These are phyloP conservation scores for Tulasnella sp. DNA, from an alignment of 768 basidiomycete species.

Conservation along the genomic window DNA sequence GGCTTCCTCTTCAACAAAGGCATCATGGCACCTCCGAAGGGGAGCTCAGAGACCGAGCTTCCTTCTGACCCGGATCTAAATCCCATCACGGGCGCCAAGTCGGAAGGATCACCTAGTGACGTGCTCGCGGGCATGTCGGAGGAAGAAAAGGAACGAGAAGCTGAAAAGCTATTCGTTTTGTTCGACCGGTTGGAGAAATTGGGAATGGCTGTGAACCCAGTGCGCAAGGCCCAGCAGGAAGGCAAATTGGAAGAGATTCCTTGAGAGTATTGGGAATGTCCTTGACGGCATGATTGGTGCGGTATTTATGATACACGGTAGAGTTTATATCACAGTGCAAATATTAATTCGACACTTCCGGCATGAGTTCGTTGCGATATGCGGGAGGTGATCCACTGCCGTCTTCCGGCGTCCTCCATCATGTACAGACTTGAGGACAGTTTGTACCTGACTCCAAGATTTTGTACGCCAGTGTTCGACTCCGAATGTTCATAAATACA, in stretches of 20 bases:
- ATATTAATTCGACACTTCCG: too few species aligned
- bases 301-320: too few species aligned
- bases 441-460: too few species aligned
- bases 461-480: too few species aligned
- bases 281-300: too few species aligned
- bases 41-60: background rate
- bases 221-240: constrained; percentile 46
- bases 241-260: constrained; percentile 23
- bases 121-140: constrained; percentile 63
- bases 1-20: constrained; percentile 92
- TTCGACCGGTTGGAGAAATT: constrained; percentile 80
- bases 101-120: constrained; percentile 16
- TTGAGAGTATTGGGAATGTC: too few species aligned
- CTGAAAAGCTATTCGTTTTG: constrained; percentile 81
- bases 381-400: too few species aligned
- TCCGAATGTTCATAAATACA: too few species aligned
- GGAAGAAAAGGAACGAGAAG: constrained; percentile 90
- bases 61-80: constrained; percentile 43
- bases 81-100: constrained; percentile 67
- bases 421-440: too few species aligned
- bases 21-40: constrained; percentile 49
- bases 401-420: too few species aligned
- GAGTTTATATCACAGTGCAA: too few species aligned
- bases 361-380: too few species aligned
- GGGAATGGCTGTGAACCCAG: constrained; percentile 45